Conservation (phyloP, 306 rosid species). For the Quercus glauca region DNA sequence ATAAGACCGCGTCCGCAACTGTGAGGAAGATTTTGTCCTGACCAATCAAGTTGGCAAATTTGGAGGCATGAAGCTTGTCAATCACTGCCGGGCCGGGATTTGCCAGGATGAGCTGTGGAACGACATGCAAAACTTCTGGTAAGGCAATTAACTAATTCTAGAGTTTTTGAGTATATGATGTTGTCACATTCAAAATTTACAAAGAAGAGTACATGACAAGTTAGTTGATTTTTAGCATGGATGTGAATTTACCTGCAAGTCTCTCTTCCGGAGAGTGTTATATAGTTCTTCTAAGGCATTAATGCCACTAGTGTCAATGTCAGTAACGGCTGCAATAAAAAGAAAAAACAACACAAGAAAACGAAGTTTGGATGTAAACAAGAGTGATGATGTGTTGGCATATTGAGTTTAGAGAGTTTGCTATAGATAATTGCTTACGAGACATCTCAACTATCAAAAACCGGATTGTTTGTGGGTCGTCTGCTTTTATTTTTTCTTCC, state of each 20-base stretch:
- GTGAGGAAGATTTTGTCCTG: conserved; percentile 78
- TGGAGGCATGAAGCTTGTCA: conserved; percentile 70
- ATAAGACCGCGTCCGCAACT: conserved; percentile 74
- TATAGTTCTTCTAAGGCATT: conserved; percentile 87
- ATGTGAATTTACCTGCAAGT: conserved; percentile 49
- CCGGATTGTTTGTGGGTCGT: conserved; percentile 50
- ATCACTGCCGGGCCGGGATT: conserved; percentile 84
- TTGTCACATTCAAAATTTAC: background rate
- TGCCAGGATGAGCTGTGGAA: conserved; percentile 76
- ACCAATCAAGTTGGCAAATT: conserved; percentile 52
- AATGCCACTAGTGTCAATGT: conserved; percentile 93
- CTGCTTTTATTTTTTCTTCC: conserved; percentile 57
- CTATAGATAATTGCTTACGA: conserved; percentile 44
- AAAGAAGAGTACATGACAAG: background rate
- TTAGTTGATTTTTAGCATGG: background rate
- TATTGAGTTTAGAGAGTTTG: background rate
- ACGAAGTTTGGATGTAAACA: background rate
- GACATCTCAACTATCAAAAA: conserved; percentile 91
- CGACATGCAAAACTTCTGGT: conserved; percentile 31
- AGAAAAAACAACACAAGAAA: background rate
- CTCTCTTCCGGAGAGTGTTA: conserved; percentile 70
- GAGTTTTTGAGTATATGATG: background rate
- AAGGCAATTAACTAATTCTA: conserved; percentile 7
- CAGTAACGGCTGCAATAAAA: conserved; percentile 70
- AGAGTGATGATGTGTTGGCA: conserved; percentile 9